Evolutionary conservation across 345 rosid genomes (phyloP).

Genomic region (Citropsis articulata): DNA sequence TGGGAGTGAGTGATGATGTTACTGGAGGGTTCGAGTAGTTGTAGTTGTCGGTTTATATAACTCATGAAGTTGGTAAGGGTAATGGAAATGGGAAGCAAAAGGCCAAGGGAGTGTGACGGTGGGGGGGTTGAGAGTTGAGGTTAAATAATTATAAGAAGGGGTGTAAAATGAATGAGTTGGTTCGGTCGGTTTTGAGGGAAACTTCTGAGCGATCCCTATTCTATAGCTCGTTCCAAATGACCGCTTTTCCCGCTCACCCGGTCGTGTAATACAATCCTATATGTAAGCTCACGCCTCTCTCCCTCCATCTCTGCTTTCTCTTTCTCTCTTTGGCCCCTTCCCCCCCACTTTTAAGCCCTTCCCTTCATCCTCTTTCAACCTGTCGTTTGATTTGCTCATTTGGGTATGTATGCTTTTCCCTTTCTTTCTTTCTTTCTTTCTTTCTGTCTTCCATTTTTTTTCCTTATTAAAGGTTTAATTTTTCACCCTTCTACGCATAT

Average conservation of each 20-base stretch:
- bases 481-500: neutral
- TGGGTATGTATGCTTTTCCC: constrained; percentile 23
- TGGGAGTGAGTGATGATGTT: too few species aligned
- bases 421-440: neutral
- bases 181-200: constrained; percentile 21
- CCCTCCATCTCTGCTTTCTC: constrained; percentile 15
- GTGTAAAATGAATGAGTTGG: constrained; percentile 19
- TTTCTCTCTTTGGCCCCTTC: constrained; percentile 11
- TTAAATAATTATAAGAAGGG: neutral
- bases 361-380: constrained; percentile 22
- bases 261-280: constrained; percentile 39
- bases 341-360: constrained; percentile 23
- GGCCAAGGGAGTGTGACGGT: too few species aligned
- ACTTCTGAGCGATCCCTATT: constrained; percentile 39
- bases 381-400: constrained; percentile 36
- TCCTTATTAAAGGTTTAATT: neutral
- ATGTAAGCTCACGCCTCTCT: constrained; percentile 28
- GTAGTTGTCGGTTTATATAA: too few species aligned
- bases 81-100: too few species aligned
- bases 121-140: too few species aligned
- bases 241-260: constrained; percentile 60
- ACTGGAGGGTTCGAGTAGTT: too few species aligned
- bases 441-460: neutral
- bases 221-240: constrained; percentile 37
- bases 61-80: too few species aligned